Base-by-base conservation (phyloP, 345 rosid genomes). In the Melaleuca quinquenervia region DNA sequence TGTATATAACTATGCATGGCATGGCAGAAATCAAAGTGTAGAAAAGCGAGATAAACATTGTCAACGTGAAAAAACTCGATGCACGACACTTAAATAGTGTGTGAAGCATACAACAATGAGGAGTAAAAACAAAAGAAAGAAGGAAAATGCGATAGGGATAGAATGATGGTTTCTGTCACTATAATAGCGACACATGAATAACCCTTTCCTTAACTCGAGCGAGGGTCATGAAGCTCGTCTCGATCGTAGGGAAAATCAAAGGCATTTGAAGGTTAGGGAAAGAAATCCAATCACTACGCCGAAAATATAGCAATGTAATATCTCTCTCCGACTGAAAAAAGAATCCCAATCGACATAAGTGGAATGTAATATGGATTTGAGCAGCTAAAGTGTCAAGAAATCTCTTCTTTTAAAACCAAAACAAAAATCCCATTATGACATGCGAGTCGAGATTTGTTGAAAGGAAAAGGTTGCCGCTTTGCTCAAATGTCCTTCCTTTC, bases 61-160 rank as follows among this genome's bases (percentile, higher is more conserved):
- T 6, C 20, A 2, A 18, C 11, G 24, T 2, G 48, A 5, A 32
- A 32, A 36, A 36, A 32, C 6, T 32, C 11, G 13, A 58, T 6
- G 14, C 75, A 62, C 0, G 11, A 1, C 27, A 62, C 1, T 62
- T 6, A 13, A 0, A 7, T 1, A 11, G 36, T 1, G 0, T 6
- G 11, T 8, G 22, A 16, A 64, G 11, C 21, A 32, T 11, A 2
- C 2, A 32, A 8, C 0, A 1, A 1, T 1, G 9, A 18, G 1
- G 22, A 18, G 45, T 58, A 8, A 64, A 41, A 64, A 8, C 6
- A 1, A 32, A 64, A 32, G 21, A 8, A 36, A 32, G 5, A 21
- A 8, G 78, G 45, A 32, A 64, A 16, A 64, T 32, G 21, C 0
- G 45, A 64, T 0, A 3, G 3, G 3, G 24, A 1, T 15, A 16